Conservation (phyloP, 108 stramenopile genomes). For the Schizochytrium sp. region DNA sequence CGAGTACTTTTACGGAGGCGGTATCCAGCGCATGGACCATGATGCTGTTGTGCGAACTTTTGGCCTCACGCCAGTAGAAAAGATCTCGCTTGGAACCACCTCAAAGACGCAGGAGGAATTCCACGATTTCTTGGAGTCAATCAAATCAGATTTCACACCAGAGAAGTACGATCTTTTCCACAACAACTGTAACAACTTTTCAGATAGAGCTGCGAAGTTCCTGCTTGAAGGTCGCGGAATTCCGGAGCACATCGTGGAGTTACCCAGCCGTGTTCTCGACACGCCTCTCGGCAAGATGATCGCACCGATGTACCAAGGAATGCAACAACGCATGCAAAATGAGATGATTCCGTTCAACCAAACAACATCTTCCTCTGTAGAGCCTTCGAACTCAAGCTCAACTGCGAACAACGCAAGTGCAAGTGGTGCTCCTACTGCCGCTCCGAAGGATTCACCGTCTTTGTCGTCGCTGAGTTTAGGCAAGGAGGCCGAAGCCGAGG, state of each 20-base stretch:
- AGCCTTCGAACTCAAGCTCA: neutral
- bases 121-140: constrained; percentile 31
- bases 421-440: neutral
- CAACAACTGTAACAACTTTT: constrained; percentile 72
- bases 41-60: neutral
- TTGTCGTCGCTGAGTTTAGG: neutral
- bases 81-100: constrained; percentile 62
- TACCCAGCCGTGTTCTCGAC: constrained; percentile 61
- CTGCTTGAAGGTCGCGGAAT: constrained; percentile 56
- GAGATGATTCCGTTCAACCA: neutral
- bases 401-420: neutral
- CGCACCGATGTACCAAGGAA: constrained; percentile 63
- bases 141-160: neutral
- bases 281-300: constrained; percentile 67
- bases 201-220: constrained; percentile 62
- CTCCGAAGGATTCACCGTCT: neutral
- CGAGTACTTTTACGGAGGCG: constrained; percentile 70
- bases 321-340: constrained; percentile 61
- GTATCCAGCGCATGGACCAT: constrained; percentile 61
- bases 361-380: neutral
- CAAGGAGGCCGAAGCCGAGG: neutral
- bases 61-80: constrained; percentile 50
- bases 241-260: constrained; percentile 62
- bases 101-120: constrained; percentile 66
- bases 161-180: constrained; percentile 65